Evolutionary conservation across 257 asterid genomes (phyloP), one percentile per base, ranked within the genome.

Genomic region (Ophiorrhiza pumila): DNA sequence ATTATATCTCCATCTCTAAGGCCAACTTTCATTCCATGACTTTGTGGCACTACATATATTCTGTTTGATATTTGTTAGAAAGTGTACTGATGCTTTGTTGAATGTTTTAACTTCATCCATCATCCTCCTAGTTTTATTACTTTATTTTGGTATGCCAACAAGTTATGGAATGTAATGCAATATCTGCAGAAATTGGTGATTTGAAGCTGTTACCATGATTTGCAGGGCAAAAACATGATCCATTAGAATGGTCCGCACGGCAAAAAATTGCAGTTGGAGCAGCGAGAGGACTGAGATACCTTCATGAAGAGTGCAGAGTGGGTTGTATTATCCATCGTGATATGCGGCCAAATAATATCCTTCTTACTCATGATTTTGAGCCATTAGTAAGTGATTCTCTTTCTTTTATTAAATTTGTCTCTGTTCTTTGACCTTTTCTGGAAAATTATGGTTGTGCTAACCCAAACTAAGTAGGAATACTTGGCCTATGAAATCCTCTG

Each of bases 261-360:
- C 93, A 69, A 47, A 91, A 88, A 70, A 84, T 93, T 68, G 94
- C 96, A 2, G 77, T 84, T 35, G 98, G 98, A 75, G 98, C 97
- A 74, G 93, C 97, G 61, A 86, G 97, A 68, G 96, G 97, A 74
- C 75, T 93, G 87, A 86, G 97, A 68, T 93, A 89, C 81, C 97
- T 93, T 39, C 97, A 93, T 9, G 96, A 93, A 85, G 98, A 93
- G 80, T 93, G 97, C 80, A 84, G 98, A 86, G 94, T 93, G 7
- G 97, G 98, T 53, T 88, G 96, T 68, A 91, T 91, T 76, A 91
- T 93, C 72, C 97, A 93, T 77, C 97, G 96, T 41, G 98, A 91
- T 68, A 73, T 93, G 94, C 52, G 97, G 57, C 97, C 98, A 15
- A 93, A 88, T 78, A 93, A 91, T 87, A 91, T 93, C 81, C 96